phyloP scores from a whole-genome alignment of 352 stramenopile species.

The Phytopythium mirpurense region DNA sequence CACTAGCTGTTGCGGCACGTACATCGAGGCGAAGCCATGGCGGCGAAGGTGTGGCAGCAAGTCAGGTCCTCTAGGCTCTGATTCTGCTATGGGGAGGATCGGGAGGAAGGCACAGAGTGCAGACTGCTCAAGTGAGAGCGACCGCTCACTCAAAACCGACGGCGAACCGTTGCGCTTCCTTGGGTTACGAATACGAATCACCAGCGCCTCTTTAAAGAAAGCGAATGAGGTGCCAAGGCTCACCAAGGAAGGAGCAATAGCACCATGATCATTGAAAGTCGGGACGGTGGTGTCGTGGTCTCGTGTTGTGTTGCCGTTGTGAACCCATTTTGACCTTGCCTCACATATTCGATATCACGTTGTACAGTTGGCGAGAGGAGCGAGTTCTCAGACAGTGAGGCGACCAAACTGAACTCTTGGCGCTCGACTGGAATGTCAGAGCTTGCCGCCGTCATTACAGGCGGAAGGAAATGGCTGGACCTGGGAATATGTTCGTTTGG shows the following conservation, averaged over 20 bases:
- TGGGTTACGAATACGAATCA: background rate
- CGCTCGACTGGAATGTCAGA: background rate
- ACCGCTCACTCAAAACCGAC: background rate
- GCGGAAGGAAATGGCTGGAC: background rate
- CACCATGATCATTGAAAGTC: too few relatives aligned
- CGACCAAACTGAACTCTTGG: too few relatives aligned
- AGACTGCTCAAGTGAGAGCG: background rate
- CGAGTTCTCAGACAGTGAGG: too few relatives aligned
- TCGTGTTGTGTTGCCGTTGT: slow-evolving; percentile 3
- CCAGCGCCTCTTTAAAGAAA: too few relatives aligned
- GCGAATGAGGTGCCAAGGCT: too few relatives aligned
- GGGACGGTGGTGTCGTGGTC: too few relatives aligned
- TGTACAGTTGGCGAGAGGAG: too few relatives aligned
- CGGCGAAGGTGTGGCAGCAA: background rate
- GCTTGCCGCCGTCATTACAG: background rate
- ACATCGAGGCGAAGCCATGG: slow-evolving; percentile 3
- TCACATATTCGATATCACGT: background rate
- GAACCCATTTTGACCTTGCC: background rate
- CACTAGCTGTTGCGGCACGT: background rate
- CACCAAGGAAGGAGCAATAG: too few relatives aligned
- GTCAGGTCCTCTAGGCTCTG: too few relatives aligned
- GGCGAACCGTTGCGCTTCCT: background rate
- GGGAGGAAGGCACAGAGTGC: too few relatives aligned
- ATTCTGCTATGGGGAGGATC: too few relatives aligned
- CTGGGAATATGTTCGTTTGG: too few relatives aligned